Base-by-base conservation (phyloP, 495 filamentous ascomycete species). In the Cudoniella acicularis region DNA sequence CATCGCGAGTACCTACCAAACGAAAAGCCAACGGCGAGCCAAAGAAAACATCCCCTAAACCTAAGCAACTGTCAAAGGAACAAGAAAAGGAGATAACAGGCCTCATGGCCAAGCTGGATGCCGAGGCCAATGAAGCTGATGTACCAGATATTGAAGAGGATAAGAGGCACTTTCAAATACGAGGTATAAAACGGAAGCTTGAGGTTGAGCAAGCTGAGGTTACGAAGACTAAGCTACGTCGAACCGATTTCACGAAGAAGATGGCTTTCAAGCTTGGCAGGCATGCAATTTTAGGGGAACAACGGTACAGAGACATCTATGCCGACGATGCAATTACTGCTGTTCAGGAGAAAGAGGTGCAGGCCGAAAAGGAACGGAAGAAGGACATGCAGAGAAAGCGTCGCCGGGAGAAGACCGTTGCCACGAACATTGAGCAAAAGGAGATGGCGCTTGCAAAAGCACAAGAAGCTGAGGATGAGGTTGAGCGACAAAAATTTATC, bases 311-410 rank as follows among this genome's bases (percentile, higher is more conserved):
- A 50, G 72, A 77, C 13, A 49, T 77, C 8, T 67, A 80, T 60
- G 78, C 75, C 65, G 78, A 83, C 3, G 85, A 84, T 13, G 94
- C 92, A 17, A 77, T 92, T 52, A 82, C 87, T 46, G 87, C 96
- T 64, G 93, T 98, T 1, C 89, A 94, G 59, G 85, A 88, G 54
- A 89, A 89, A 61, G 94, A 97, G 69, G 79, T 96, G 8, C 87
- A 88, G 56, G 91, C 94, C 49, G 94, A 99, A 69, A 99, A 98
- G 71, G 95, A 98, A 73, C 90, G 95, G 24, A 99, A 99, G 80
- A 99, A 99, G 76, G 94, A 98, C 62, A 96, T 97, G 89, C 94
- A 99, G 67, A 87, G 95, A 22, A 98, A 97, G 75, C 85, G 94
- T 22, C 87, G 94, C n/a, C 85, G 94, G 18, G 94, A 98, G 70